A percentile compares a stretch with the other conserved stretches of the same genome.
phyloP scores from a whole-genome alignment of 768 basidiomycete species.

The Lepiota venenata region DNA sequence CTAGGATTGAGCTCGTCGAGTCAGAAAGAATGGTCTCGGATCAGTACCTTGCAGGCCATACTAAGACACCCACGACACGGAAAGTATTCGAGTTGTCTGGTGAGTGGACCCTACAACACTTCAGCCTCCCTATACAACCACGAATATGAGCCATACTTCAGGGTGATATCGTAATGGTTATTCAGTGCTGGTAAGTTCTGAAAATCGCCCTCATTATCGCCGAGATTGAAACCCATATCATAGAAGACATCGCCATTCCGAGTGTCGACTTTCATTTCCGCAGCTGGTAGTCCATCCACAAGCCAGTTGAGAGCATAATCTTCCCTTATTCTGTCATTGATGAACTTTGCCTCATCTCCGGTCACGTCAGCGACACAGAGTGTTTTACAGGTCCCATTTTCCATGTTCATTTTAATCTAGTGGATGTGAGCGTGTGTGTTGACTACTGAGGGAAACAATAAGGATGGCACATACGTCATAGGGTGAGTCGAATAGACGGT shows the following conservation, averaged over 20 bases:
- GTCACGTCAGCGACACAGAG: conserved; percentile 66
- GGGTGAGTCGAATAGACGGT: conserved; percentile 88
- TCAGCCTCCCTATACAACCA: not conserved
- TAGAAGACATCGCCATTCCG: conserved; percentile 85
- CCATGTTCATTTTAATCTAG: conserved; percentile 79
- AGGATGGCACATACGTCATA: conserved; percentile 63
- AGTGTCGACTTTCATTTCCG: conserved; percentile 84
- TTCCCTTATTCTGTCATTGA: conserved; percentile 88
- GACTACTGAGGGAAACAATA: not conserved
- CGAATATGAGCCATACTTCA: conserved; percentile 45
- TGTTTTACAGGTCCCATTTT: conserved; percentile 69
- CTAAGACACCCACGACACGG: conserved; percentile 89
- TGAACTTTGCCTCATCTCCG: conserved; percentile 76
- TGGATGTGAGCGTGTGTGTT: conserved; percentile 12
- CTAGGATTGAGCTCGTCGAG: not conserved
- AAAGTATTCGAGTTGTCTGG: conserved; percentile 65
- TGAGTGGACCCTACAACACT: conserved; percentile 66
- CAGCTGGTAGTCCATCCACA: conserved; percentile 89
- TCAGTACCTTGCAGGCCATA: conserved; percentile 57
- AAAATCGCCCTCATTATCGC: conserved; percentile 59
- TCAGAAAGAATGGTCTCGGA: not conserved
- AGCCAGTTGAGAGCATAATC: conserved; percentile 96
- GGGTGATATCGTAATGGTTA: conserved; percentile 89
- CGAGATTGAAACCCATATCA: conserved; percentile 95
- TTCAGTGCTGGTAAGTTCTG: conserved; percentile 69